These are phyloP conservation scores for Trametopsis cervina DNA, from an alignment of 768 basidiomycete genomes.

Conservation along the genomic window DNA sequence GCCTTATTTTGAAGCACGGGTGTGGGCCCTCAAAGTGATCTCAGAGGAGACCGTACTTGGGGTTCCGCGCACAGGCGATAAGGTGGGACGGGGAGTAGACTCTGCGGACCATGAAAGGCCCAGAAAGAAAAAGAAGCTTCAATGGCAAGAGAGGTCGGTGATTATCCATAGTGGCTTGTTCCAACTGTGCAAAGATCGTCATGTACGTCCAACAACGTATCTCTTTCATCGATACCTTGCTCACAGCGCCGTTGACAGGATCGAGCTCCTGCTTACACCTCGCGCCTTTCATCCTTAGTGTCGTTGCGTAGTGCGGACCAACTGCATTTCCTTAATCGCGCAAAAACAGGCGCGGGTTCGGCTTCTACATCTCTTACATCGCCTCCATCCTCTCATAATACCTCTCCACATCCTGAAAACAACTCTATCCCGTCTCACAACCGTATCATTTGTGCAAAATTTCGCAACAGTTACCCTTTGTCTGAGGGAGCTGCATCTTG, in stretches of 20 bases:
- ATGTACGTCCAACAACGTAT: conserved; percentile 32
- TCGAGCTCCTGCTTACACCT: conserved; percentile 16
- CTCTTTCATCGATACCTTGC: conserved; percentile 23
- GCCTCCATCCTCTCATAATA: conserved; percentile 25
- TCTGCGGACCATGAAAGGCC: conserved; percentile 1
- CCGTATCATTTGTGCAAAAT: conserved; percentile 14
- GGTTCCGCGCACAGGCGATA: conserved; percentile 1
- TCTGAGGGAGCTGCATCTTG: conserved; percentile 6
- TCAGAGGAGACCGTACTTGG: conserved; percentile 19
- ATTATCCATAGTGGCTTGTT: conserved; percentile 52
- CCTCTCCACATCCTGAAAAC: conserved; percentile 6
- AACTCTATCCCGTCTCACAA: background rate
- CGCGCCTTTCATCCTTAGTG: conserved; percentile 34
- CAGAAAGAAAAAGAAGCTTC: conserved; percentile 29
- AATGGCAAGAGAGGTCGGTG: conserved; percentile 61
- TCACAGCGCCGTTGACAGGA: conserved; percentile 24
- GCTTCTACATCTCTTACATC: conserved; percentile 31
- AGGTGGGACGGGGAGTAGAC: conserved; percentile 2
- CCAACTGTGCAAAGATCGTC: conserved; percentile 44
- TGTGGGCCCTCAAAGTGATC: conserved; percentile 43
- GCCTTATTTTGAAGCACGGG: conserved; percentile 54
- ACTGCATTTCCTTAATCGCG: conserved; percentile 22
- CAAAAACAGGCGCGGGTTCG: background rate
- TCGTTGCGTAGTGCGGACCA: conserved; percentile 40
- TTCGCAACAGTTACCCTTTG: conserved; percentile 5